Base-by-base conservation (phyloP, 2,329 filamentous ascomycete species). In the Pyrenophora seminiperda region DNA sequence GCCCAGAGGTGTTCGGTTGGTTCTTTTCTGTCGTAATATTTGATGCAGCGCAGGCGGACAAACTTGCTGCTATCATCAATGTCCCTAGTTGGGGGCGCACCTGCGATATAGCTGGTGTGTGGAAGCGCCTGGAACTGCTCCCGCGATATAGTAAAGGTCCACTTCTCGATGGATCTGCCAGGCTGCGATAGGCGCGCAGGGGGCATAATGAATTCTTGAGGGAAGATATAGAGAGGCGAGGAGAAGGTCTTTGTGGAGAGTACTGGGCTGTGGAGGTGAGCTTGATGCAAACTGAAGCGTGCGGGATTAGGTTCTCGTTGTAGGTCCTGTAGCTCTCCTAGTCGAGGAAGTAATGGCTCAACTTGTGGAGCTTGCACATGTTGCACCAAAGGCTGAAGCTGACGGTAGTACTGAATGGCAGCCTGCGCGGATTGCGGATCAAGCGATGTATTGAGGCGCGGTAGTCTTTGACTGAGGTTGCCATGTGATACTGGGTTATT, bases 1-100 rank as follows among this genome's bases (percentile, higher is more conserved):
- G 81, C 77, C 90, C 91, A 96, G 1, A 76, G 71, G 6, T 76
- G 66, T 31, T 84, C 77, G 3, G 68, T 56, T 1, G 77, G 69
- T 3, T 19, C 24, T 13, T 14, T 10, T 1, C 6, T 29, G 7
- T 59, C 60, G 13, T 61, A 48, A 50, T 77, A 70, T 49, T 76
- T 75, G 61, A 87, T 82, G 64, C 88, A 88, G 7, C 90, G 86
- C 17, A 96, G 63, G 13, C 91, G 87, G 64, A 87, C 86, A 29
- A 84, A 80, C 4, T 82, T 71, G 41, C 82, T 84, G 4, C 82
- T 82, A 50, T 83, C 75, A 14, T 70, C 74, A 62, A 75, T 77
- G 19, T 40, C 55, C 46, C 69, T 73, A 33, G 46, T 61, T 17
- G 52, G 40, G 5, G 68, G 66, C 33, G 68, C 55, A 2, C 74